A percentile compares a stretch with the other conserved stretches of the same genome.
These are phyloP conservation scores for Psilocybe azurescens DNA, from an alignment of 768 basidiomycete species.

Conservation along the genomic window DNA sequence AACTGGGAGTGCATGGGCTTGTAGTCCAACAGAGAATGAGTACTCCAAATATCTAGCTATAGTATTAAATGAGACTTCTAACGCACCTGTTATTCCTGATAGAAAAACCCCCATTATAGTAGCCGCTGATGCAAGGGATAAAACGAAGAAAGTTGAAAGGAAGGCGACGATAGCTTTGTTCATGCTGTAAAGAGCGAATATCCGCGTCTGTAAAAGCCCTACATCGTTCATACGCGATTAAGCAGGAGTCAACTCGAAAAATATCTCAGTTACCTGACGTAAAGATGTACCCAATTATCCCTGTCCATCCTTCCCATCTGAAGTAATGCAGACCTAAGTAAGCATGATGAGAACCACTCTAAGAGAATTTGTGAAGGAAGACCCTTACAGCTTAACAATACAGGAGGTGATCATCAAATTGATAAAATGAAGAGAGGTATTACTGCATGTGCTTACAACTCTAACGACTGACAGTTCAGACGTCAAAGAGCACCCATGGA, in stretches of 20 bases:
- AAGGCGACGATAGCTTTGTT: background rate
- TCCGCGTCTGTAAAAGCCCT: background rate
- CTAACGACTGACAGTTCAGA: background rate
- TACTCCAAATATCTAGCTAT: too few relatives aligned
- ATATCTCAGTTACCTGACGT: background rate
- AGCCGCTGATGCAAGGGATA: background rate
- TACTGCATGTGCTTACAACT: background rate
- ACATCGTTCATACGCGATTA: background rate
- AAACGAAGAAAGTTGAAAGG: background rate
- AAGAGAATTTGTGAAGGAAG: background rate
- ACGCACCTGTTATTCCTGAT: background rate
- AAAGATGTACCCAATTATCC: background rate
- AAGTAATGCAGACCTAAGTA: constrained; percentile 1
- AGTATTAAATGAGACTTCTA: too few relatives aligned
- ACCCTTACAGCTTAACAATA: background rate
- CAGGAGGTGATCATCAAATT: too few relatives aligned
- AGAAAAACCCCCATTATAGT: background rate
- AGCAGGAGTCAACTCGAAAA: background rate
- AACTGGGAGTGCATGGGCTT: background rate
- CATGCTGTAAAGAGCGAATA: background rate
- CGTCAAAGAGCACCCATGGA: too few relatives aligned
- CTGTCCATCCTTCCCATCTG: constrained; percentile 1
- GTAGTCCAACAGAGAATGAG: background rate
- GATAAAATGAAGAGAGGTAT: too few relatives aligned
- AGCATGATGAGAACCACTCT: background rate